phyloP scores from a whole-genome alignment of 2,329 filamentous ascomycete species.

The Ophiosphaerella herpotricha region DNA sequence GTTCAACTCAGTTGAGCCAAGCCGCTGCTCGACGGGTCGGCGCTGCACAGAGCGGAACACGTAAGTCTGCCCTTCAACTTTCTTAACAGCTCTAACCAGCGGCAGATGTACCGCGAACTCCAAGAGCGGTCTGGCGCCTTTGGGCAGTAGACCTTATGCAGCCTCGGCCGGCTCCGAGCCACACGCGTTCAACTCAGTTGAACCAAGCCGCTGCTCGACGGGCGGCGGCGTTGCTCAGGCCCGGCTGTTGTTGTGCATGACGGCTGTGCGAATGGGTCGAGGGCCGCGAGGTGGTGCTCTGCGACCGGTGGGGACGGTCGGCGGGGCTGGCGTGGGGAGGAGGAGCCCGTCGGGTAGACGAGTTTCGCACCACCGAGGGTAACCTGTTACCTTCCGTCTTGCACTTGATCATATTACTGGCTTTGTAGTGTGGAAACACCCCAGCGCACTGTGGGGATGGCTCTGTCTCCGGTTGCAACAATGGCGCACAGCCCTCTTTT shows the following conservation, averaged over 20 bases:
- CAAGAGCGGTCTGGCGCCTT: too few species aligned
- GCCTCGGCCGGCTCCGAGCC: background rate
- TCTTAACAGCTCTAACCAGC: too few species aligned
- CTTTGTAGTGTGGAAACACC: conserved; percentile 48
- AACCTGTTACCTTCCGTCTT: too few species aligned
- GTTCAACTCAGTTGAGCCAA: too few species aligned
- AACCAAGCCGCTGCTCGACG: conserved; percentile 49
- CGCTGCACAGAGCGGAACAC: too few species aligned
- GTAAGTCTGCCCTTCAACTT: too few species aligned
- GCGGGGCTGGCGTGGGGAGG: conserved; percentile 22
- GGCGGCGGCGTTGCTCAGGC: conserved; percentile 61
- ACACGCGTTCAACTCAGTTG: conserved; percentile 41
- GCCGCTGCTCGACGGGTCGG: too few species aligned
- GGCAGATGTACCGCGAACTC: too few species aligned
- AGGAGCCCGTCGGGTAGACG: conserved; percentile 37
- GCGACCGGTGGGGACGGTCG: conserved; percentile 44
- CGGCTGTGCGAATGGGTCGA: conserved; percentile 29
- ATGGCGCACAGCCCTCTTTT: conserved; percentile 6
- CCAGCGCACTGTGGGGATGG: conserved; percentile 46
- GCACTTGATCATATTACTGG: background rate
- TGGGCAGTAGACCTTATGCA: too few species aligned
- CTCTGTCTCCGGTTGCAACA: conserved; percentile 42
- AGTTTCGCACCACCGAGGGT: conserved; percentile 48
- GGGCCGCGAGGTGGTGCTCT: conserved; percentile 41
- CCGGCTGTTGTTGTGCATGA: conserved; percentile 45